Evolutionary conservation across 352 stramenopile species (phyloP), one percentile per base, ranked within the genome.

Genomic region (Globisporangium acanthophoron): DNA sequence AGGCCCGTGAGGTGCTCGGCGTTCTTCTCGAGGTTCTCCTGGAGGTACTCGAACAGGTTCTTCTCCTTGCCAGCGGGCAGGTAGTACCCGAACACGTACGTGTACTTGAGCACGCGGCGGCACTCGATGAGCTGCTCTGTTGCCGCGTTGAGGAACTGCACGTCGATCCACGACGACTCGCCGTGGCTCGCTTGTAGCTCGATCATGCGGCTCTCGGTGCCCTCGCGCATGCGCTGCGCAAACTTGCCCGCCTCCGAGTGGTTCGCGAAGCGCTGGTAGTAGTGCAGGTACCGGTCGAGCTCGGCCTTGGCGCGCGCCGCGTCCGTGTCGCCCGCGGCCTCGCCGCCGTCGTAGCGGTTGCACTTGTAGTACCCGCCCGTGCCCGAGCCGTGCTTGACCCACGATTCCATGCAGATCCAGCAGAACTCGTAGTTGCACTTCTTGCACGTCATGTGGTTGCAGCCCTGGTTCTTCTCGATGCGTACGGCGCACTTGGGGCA

Each of bases 391-490:
- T 99, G 97, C 48, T 98, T 94, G n/a, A 74, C 68, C 97, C 97
- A 99, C 48, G 90, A 73, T 51, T 97, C 92, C 87, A 98, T 97
- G 73, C 96, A 99, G 59, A 92, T 94, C 97, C 97, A 99, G 73
- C 97, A 99, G 70, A 99, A 99, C 65, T 99, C 96, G 71, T 96
- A 90, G 41, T 69, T 84, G 64, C 85, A 95, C 61, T 81, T 91
- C 65, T 81, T 83, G 70, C 96, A 99, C 24, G 88, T 98, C 94
- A 99, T 99, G 85, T 99, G 97, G 75, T 99, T 99, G 78, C 97
- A 99, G 24, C 97, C 97, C 64, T 99, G 96, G 73, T 99, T 99
- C 78, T 99, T 99, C 75, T 99, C 97, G 70, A 99, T 99, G 53
- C 96, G 90, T 61, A 96, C 96, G 21, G 84, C 85, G 76, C 97